Conservation (phyloP, 78 protist genomes). For the Dictyostelium firmibasis region DNA sequence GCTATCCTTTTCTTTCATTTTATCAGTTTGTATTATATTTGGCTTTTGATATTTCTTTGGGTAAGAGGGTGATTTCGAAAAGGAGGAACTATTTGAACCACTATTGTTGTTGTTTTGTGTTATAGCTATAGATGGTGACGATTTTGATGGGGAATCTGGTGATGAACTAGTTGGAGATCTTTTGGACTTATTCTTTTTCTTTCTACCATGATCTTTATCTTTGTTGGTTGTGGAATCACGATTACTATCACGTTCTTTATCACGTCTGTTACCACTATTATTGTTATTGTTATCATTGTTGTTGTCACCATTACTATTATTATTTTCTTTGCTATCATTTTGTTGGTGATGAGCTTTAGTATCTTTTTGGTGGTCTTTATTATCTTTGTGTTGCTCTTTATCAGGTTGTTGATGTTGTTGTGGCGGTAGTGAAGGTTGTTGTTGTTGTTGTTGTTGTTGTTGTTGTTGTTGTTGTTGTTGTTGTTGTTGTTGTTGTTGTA, state of each 20-base stretch:
- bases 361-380: not conserved
- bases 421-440: not conserved
- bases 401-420: too few relatives aligned
- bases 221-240: not conserved
- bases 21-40: not conserved
- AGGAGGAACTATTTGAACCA: not conserved
- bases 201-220: not conserved
- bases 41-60: constrained; percentile 29
- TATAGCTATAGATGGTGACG: not conserved
- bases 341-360: not conserved
- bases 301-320: not conserved
- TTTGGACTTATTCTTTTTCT: not conserved
- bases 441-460: not conserved
- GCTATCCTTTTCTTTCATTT: not conserved
- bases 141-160: not conserved
- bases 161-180: not conserved
- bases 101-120: not conserved
- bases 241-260: not conserved
- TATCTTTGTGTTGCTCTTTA: too few relatives aligned
- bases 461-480: not conserved
- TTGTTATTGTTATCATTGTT: not conserved
- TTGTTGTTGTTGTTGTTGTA: constrained; percentile 8
- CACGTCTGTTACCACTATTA: not conserved
- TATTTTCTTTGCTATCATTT: not conserved
- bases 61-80: not conserved